A percentile compares a stretch with the other conserved stretches of the same genome.
Conservation (phyloP, 352 stramenopile genomes). For the Phytopythium cucurbitacearum region DNA sequence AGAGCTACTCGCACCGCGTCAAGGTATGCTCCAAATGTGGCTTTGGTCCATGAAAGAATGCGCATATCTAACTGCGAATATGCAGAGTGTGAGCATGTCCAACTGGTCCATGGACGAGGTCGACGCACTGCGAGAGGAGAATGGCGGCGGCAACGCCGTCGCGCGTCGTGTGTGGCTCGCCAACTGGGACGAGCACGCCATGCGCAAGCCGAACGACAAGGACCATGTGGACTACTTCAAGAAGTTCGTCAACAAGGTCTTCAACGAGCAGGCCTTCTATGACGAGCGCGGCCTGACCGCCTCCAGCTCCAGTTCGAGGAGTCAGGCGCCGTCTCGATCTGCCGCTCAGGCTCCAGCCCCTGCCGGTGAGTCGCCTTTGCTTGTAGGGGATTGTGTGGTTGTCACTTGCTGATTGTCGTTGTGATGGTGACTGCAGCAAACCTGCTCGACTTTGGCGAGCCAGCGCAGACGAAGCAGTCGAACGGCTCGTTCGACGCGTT, state of each 20-base stretch:
- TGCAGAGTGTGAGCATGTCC: constrained; percentile 89
- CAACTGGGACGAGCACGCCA: constrained; percentile 62
- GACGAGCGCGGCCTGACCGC: constrained; percentile 27
- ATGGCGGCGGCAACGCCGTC: constrained; percentile 86
- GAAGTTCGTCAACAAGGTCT: constrained; percentile 80
- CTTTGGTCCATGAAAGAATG: not conserved
- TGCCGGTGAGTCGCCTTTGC: not conserved
- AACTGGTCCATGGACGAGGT: constrained; percentile 92
- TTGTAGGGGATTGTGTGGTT: too few species aligned
- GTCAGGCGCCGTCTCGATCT: constrained; percentile 1
- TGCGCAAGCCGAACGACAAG: constrained; percentile 68
- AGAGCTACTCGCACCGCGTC: constrained; percentile 93
- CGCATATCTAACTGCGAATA: not conserved
- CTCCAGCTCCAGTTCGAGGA: constrained; percentile 8
- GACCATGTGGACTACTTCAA: constrained; percentile 86
- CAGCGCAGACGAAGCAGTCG: constrained; percentile 17
- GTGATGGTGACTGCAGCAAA: constrained; percentile 23
- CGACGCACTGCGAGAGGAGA: constrained; percentile 77
- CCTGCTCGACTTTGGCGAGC: constrained; percentile 53
- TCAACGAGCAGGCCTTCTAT: constrained; percentile 81
- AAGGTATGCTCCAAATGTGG: constrained; percentile 50
- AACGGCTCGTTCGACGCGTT: constrained; percentile 42
- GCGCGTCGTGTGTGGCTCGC: constrained; percentile 85
- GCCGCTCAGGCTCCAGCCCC: not conserved
- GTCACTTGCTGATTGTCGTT: not conserved